phyloP scores from a whole-genome alignment of 306 rosid genomes.

The Leucaena leucocephala region DNA sequence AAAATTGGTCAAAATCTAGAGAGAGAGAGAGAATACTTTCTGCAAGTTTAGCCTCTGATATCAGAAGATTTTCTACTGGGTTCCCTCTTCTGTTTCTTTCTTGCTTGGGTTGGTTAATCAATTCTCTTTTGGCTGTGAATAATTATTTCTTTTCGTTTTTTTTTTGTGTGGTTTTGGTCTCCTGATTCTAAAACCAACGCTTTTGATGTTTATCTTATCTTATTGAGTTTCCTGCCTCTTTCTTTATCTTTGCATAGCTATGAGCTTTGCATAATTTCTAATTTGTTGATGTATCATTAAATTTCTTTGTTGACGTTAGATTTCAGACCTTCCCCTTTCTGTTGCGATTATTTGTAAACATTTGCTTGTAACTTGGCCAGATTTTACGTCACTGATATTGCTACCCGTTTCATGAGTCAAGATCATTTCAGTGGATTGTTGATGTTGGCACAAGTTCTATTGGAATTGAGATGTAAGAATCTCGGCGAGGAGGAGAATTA shows the following conservation, averaged over 20 bases:
- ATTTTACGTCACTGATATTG: slow-evolving; percentile 31
- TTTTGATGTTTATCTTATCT: slow-evolving; percentile 29
- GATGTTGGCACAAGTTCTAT: slow-evolving; percentile 29
- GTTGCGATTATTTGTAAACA: slow-evolving; percentile 25
- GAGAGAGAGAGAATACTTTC: slow-evolving; percentile 16
- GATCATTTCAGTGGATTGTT: slow-evolving; percentile 38
- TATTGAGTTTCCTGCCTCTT: slow-evolving; percentile 8
- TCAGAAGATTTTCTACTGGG: slow-evolving; percentile 37
- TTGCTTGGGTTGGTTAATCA: not conserved
- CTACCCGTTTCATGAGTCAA: slow-evolving; percentile 42
- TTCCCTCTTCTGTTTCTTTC: slow-evolving; percentile 37
- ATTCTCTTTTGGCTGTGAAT: slow-evolving; percentile 17
- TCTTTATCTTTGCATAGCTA: slow-evolving; percentile 15
- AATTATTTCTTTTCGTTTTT: not conserved
- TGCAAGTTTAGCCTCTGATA: slow-evolving; percentile 37
- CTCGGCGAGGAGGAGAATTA: slow-evolving; percentile 35
- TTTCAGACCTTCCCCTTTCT: slow-evolving; percentile 11
- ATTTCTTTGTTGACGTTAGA: slow-evolving; percentile 22
- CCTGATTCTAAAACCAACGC: slow-evolving; percentile 22
- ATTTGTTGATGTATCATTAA: not conserved
- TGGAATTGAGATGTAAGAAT: slow-evolving; percentile 40
- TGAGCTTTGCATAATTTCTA: slow-evolving; percentile 1
- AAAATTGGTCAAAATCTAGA: slow-evolving; percentile 31
- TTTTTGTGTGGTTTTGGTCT: slow-evolving; percentile 9
- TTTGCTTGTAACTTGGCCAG: slow-evolving; percentile 30